Percentiles rank a stretch among this genome's conserved stretches.
Evolutionary conservation across 1,139 yeast genomes (phyloP).

Genomic region (Sugiyamaella castrensis): DNA sequence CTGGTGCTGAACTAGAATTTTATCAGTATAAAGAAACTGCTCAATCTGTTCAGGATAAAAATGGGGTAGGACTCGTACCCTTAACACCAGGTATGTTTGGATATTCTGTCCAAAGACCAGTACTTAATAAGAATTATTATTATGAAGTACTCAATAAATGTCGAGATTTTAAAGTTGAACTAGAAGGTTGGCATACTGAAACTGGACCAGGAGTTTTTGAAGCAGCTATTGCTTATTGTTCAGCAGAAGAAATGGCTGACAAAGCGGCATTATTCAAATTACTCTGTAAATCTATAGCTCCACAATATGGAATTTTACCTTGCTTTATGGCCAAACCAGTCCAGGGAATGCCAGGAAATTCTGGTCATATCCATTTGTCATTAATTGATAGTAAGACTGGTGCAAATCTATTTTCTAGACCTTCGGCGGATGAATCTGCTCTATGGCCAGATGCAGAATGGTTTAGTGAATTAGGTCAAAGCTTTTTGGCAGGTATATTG

Average conservation of each 20-base stretch:
- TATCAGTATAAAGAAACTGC: constrained; percentile 37
- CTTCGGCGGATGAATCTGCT: constrained; percentile 29
- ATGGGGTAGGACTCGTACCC: constrained; percentile 32
- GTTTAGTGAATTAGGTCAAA: constrained; percentile 36
- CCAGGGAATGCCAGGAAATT: constrained; percentile 40
- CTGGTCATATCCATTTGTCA: constrained; percentile 40
- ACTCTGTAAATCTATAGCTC: constrained; percentile 35
- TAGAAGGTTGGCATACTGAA: constrained; percentile 42
- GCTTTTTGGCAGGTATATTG: constrained; percentile 39
- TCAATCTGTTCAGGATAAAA: constrained; percentile 30
- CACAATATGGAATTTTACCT: constrained; percentile 34
- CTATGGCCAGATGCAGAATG: constrained; percentile 33
- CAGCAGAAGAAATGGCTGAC: constrained; percentile 37
- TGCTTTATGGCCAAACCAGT: constrained; percentile 42
- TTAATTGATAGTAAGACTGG: constrained; percentile 30
- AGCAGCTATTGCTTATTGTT: constrained; percentile 38
- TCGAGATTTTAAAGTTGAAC: constrained; percentile 28
- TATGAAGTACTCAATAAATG: constrained; percentile 32
- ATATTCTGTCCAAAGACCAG: constrained; percentile 37
- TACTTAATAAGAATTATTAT: constrained; percentile 34
- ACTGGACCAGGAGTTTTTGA: constrained; percentile 43
- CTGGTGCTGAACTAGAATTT: constrained; percentile 40
- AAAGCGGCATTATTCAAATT: constrained; percentile 37
- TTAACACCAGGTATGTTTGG: constrained; percentile 41
- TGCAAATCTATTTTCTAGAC: constrained; percentile 34